phyloP scores from a whole-genome alignment of 352 stramenopile species.

The Phytophthora sojae region DNA sequence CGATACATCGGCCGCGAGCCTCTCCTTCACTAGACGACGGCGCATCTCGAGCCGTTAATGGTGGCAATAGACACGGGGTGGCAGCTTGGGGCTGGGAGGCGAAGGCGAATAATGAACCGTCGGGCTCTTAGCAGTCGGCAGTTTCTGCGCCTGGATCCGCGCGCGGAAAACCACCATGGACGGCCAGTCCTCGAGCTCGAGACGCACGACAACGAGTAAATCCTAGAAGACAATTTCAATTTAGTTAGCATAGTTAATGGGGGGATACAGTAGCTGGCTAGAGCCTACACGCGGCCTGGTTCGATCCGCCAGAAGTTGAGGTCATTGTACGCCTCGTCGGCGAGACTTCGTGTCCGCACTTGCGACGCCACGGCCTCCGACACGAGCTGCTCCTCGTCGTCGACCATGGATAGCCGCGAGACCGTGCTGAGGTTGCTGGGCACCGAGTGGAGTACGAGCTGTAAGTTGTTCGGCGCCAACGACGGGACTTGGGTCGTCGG shows the following conservation, averaged over 20 bases:
- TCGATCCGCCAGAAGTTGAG: constrained; percentile 88
- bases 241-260: constrained; percentile 31
- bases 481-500: constrained; percentile 27
- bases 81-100: background rate
- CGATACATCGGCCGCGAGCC: constrained; percentile 7
- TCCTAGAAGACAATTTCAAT: constrained; percentile 33
- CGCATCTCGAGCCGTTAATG: constrained; percentile 26
- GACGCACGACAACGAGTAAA: background rate
- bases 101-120: constrained; percentile 19
- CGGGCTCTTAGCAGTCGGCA: constrained; percentile 21
- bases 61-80: background rate
- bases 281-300: constrained; percentile 44
- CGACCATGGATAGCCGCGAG: constrained; percentile 9
- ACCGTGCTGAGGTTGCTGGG: constrained; percentile 18
- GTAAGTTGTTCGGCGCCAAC: constrained; percentile 1
- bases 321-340: constrained; percentile 88
- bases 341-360: constrained; percentile 59
- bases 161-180: constrained; percentile 19
- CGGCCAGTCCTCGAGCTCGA: background rate
- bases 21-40: constrained; percentile 31
- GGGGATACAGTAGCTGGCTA: background rate
- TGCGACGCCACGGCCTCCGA: constrained; percentile 62
- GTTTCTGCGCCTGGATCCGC: background rate
- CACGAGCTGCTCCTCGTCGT: constrained; percentile 53
- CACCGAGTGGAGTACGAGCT: constrained; percentile 20